Percentiles rank a stretch among this genome's conserved stretches.
Conservation (phyloP, 2,329 filamentous ascomycete species). For the Gaeumannomyces sp. region DNA sequence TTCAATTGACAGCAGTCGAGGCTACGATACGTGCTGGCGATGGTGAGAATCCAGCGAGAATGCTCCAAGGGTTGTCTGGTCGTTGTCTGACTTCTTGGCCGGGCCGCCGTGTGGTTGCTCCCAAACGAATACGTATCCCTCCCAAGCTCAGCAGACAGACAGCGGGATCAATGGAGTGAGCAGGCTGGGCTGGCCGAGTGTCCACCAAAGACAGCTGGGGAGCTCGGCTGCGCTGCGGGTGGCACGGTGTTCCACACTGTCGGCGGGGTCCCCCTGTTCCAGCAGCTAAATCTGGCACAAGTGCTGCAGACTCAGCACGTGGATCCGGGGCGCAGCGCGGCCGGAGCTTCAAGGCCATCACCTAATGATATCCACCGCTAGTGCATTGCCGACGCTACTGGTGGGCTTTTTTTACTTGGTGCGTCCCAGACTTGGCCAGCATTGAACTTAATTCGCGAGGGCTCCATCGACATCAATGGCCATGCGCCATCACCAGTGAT, state of each 20-base stretch:
- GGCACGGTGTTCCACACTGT: background rate
- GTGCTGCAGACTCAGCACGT: too few species aligned
- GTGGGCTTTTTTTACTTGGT: background rate
- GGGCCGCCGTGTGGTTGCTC: background rate
- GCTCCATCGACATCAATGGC: background rate
- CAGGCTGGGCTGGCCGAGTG: background rate
- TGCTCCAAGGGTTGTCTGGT: background rate
- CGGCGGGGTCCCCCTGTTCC: background rate
- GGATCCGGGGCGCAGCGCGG: background rate
- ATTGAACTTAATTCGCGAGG: background rate
- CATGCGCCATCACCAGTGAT: background rate
- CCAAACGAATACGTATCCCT: constrained; percentile 9
- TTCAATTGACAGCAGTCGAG: background rate
- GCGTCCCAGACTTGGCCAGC: background rate
- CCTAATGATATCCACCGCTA: background rate
- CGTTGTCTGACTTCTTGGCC: background rate
- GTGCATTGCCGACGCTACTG: background rate
- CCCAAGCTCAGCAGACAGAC: background rate
- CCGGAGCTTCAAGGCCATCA: background rate
- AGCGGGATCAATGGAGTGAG: constrained; percentile 1
- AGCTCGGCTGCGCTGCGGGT: background rate
- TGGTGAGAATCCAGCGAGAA: background rate
- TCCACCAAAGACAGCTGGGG: background rate
- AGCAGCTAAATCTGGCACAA: background rate
- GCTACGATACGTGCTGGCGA: background rate